These are phyloP conservation scores for Nymphaea thermarum DNA, from an alignment of 164 flowering plant species.

Conservation along the genomic window DNA sequence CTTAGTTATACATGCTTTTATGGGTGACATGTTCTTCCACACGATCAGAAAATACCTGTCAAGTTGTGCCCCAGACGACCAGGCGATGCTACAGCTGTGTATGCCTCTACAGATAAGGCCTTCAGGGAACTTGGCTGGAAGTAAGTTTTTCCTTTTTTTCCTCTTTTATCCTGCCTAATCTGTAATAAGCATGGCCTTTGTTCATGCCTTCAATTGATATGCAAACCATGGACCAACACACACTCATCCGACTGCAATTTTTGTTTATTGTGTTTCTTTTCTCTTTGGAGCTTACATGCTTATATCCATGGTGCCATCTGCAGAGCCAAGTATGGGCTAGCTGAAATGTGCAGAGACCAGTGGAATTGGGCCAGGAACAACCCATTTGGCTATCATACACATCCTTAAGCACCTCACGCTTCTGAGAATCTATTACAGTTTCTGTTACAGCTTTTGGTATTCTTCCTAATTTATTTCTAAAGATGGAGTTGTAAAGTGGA, in stretches of 20 bases:
- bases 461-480: no score
- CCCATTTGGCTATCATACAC: conserved; percentile 53
- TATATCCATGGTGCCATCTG: conserved; percentile 3
- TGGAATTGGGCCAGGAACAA: conserved; percentile 75
- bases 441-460: no score
- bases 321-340: conserved; percentile 68
- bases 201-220: no score
- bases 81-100: conserved; percentile 92
- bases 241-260: no score
- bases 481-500: no score
- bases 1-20: neutral
- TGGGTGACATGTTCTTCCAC: neutral
- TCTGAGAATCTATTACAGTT: no score
- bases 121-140: conserved; percentile 82
- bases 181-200: no score
- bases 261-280: neutral
- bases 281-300: neutral
- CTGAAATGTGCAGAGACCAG: conserved; percentile 77
- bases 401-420: conserved; percentile 15
- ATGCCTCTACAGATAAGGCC: conserved; percentile 86
- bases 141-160: conserved; percentile 38
- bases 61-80: conserved; percentile 71
- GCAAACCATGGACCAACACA: no score
- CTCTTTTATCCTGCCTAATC: no score
- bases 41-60: conserved; percentile 51